Base-by-base conservation (phyloP, 129 eudicot species). In the Tagetes erecta region DNA sequence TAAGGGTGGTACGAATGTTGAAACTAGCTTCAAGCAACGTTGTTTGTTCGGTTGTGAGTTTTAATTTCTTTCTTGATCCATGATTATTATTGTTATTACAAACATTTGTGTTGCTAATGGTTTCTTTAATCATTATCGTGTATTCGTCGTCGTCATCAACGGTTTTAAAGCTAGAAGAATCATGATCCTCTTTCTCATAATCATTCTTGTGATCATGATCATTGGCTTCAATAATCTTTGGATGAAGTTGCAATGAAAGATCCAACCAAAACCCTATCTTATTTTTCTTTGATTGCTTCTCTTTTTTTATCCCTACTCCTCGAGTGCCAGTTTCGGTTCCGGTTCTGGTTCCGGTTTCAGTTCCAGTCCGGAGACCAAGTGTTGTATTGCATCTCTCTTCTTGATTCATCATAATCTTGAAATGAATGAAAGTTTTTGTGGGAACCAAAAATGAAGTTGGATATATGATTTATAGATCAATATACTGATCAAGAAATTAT, bases 21-120 rank as follows among this genome's bases (percentile, higher is more conserved):
- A 87, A 85, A 68, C 78, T 84, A 53, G 79, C 81, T 76, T 84
- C 92, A 60, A 86, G 89, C 76, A 83, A 46, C 1, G 81, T 70
- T 4, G 84, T 68, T 65, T 86, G 95, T 11, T 86, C 96, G 11
- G 51, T 75, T 35, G 83, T 78, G 11, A 89, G 85, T 82, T 84
- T 80, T 46, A 87, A 38, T 72, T 85, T 86, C 70, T 84, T 87
- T 62, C 88, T 67, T 64, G 78, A 67, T 62, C 85, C 77, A 56
- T 69, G 70, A 0, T 30, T 80, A 0, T 30, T 80, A 5, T 60
- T 82, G 63, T 71, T 80, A 64, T 81, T 42, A 42, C 62, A 63
- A 44, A 60, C 68, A 78, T 50, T 39, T 42, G 34, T 30, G 58
- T 42, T 62, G 38, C 72, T 46, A 66, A 33, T 53, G 42, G 69